Evolutionary conservation across 768 basidiomycete species (phyloP), one percentile per base, ranked within the genome.

Genomic region (Amanita rubescens): DNA sequence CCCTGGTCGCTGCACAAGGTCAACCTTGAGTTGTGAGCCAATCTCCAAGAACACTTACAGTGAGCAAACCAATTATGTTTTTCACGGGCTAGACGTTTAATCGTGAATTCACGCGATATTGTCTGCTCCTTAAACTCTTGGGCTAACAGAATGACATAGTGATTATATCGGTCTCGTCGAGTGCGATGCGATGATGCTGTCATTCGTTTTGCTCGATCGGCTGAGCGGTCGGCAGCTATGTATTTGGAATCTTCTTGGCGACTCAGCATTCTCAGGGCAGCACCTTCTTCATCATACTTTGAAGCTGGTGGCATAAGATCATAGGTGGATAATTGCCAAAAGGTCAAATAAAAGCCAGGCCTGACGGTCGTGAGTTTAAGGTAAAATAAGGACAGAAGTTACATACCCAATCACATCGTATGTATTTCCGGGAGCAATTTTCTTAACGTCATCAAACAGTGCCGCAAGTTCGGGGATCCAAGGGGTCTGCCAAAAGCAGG

Each of bases 301-400:
- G 80, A 63, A 15, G 77, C 74, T 0, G 94, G 93, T 11, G 90
- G 87, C 0, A 81, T 71, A 32, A 98, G 76, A 67, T 99, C 96
- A 62, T 93, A 90, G 32, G 88, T 87, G 0, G 91, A 87, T 49
- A 98, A 69, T 66, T 97, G 94, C 96, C 96, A 99, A 71, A 97
- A 99, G 2, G 94, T 93, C 43, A 90, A 69, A 63, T 94, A 97
- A 71, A 99, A 98, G 2, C 84, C 88, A 25, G 93, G 85, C 3
- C 95, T 96, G 41, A 51, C 11, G 20, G 55, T 49, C 51, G 58
- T 46, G 20, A 59, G 33, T 2, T 9, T 49, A 34, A 52, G 48
- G 20, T 14, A 49, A 49, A 12, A 10, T 17, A 45, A 56, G 7
- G 25, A 57, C 24, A 37, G 35, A 49, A 45, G 27, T 53, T 45